These are phyloP conservation scores for Sechiopsis laciniata DNA, from an alignment of 306 rosid genomes.

Conservation along the genomic window DNA sequence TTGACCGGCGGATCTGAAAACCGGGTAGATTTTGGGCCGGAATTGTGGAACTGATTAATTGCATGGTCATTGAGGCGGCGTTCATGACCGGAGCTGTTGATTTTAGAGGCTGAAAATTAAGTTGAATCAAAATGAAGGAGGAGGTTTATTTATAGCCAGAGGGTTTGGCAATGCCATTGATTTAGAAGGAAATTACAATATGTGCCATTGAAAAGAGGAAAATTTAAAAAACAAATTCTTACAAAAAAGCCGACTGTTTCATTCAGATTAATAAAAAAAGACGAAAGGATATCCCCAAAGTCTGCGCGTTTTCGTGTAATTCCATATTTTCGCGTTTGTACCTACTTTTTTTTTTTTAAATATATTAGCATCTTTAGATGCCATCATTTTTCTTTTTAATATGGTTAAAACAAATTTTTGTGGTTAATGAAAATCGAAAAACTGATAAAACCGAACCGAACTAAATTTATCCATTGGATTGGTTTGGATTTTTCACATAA, in stretches of 20 bases:
- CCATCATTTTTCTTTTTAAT: too few relatives aligned
- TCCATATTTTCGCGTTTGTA: neutral
- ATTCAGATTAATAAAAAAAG: neutral
- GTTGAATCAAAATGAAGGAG: neutral
- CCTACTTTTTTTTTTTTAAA: neutral
- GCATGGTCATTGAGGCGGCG: conserved; percentile 28
- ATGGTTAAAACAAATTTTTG: too few relatives aligned
- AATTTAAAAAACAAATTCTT: too few relatives aligned
- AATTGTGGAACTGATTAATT: conserved; percentile 39
- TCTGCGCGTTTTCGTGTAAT: conserved; percentile 6
- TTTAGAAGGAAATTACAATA: neutral
- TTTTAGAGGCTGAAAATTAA: neutral
- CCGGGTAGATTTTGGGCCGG: conserved; percentile 38
- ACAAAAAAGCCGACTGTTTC: neutral
- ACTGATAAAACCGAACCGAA: too few relatives aligned
- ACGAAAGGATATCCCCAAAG: neutral
- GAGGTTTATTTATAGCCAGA: neutral
- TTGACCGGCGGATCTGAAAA: conserved; percentile 42
- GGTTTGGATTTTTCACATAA: too few relatives aligned
- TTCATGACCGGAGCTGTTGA: neutral
- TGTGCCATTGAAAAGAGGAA: neutral
- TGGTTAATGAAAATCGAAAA: too few relatives aligned
- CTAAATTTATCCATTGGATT: too few relatives aligned
- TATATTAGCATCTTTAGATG: too few relatives aligned
- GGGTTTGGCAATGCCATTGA: too few relatives aligned